Conservation (phyloP, 2,329 filamentous ascomycete genomes). For the Colletotrichum godetiae region DNA sequence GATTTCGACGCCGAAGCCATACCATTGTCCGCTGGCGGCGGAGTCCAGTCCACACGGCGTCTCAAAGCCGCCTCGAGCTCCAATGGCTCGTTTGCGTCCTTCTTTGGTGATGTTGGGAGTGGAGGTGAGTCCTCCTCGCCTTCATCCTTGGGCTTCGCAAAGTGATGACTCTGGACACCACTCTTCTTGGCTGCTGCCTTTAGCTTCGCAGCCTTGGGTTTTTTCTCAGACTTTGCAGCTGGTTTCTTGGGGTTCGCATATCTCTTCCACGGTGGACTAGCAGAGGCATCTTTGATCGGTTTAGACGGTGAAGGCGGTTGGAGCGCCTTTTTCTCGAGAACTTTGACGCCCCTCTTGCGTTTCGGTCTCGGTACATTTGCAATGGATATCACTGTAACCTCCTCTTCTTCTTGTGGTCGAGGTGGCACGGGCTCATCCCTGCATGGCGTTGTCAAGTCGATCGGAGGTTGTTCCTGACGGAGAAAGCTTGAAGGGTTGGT, state of each 20-base stretch:
- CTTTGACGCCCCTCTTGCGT: conserved; percentile 25
- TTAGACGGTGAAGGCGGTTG: conserved; percentile 4
- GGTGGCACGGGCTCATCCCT: conserved; percentile 11
- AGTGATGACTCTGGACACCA: conserved; percentile 49
- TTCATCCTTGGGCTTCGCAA: conserved; percentile 38
- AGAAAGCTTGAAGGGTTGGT: conserved; percentile 19
- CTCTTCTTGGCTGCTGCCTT: conserved; percentile 40
- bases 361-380: conserved; percentile 28
- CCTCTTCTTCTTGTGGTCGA: conserved; percentile 16
- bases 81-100: conserved; percentile 44
- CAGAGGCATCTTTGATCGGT: not conserved
- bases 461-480: conserved; percentile 13
- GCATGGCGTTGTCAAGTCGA: conserved; percentile 34
- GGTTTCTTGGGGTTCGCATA: conserved; percentile 37
- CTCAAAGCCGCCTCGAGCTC: conserved; percentile 61
- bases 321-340: conserved; percentile 32
- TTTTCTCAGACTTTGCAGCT: conserved; percentile 13
- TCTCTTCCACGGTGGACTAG: conserved; percentile 49
- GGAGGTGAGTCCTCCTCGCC: not conserved
- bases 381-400: conserved; percentile 24
- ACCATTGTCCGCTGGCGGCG: conserved; percentile 58
- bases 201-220: conserved; percentile 36
- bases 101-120: not conserved
- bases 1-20: conserved; percentile 45
- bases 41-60: conserved; percentile 76